Evolutionary conservation across 2,329 filamentous ascomycete genomes (phyloP).

Genomic region (Trichoderma sp.): DNA sequence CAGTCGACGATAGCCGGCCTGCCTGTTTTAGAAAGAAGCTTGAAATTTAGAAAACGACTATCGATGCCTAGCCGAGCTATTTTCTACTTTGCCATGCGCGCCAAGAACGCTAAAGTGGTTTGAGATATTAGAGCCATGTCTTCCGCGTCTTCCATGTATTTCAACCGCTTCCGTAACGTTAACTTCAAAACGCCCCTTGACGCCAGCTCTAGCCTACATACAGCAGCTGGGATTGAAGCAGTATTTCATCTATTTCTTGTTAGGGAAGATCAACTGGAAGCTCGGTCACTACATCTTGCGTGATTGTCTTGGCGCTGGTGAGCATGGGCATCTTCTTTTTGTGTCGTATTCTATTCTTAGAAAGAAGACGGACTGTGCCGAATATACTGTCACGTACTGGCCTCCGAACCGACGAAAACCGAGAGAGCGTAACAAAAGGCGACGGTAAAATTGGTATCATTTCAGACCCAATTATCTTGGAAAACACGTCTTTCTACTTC

Average conservation of each 20-base stretch:
- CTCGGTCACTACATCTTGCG: background rate
- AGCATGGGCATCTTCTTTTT: background rate
- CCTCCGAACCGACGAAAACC: background rate
- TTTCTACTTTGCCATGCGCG: background rate
- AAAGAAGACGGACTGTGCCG: background rate
- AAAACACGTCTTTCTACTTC: background rate
- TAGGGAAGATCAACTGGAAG: background rate
- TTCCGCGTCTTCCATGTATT: background rate
- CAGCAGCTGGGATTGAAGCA: background rate
- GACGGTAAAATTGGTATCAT: background rate
- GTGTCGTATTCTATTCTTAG: background rate
- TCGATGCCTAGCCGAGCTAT: background rate
- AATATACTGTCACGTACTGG: background rate
- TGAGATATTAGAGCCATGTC: background rate
- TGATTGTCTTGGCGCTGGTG: background rate
- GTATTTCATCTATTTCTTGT: background rate
- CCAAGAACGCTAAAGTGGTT: background rate
- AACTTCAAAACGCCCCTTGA: conserved; percentile 6
- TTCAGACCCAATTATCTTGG: background rate
- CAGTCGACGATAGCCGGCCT: background rate
- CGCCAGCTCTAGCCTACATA: background rate
- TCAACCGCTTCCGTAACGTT: conserved; percentile 10
- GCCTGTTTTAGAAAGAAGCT: conserved; percentile 23
- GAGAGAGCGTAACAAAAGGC: background rate
- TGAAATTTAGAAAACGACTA: conserved; percentile 5